A percentile compares a stretch with the other conserved stretches of the same genome.
Conservation (phyloP, 345 rosid species). For the Corymbia maculata region DNA sequence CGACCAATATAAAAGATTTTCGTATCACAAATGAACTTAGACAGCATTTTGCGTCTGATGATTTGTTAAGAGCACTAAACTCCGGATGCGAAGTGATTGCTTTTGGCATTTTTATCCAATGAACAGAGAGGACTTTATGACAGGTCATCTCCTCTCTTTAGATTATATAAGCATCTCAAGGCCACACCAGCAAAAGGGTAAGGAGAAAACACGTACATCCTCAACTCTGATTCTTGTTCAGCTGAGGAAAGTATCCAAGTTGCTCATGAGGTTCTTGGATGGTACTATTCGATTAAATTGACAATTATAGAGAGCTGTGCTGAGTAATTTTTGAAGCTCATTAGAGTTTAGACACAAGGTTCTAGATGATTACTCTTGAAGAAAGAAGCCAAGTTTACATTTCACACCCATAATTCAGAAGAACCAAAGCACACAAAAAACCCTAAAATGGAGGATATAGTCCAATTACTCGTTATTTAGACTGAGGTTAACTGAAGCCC, state of each 20-base stretch:
- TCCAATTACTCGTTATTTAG: neutral
- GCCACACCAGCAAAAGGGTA: rapidly evolving
- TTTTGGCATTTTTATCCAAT: no score
- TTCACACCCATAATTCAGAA: neutral
- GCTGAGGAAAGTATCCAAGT: neutral
- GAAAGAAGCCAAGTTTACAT: neutral
- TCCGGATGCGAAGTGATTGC: no score
- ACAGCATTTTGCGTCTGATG: no score
- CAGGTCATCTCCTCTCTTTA: no score
- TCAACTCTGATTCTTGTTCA: neutral
- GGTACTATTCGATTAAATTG: neutral
- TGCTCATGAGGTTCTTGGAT: neutral
- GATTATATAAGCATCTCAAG: neutral
- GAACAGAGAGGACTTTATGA: no score
- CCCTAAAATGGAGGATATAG: neutral
- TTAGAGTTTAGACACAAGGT: neutral
- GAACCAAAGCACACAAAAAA: neutral
- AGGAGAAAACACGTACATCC: neutral
- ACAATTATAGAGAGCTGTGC: neutral
- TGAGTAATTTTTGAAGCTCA: neutral
- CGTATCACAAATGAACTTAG: no score
- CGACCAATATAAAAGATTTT: no score
- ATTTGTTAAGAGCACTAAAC: no score
- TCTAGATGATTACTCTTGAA: neutral
- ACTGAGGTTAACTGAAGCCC: neutral